Conservation (phyloP, 257 asterid genomes). For the Solanum paucissectum region DNA sequence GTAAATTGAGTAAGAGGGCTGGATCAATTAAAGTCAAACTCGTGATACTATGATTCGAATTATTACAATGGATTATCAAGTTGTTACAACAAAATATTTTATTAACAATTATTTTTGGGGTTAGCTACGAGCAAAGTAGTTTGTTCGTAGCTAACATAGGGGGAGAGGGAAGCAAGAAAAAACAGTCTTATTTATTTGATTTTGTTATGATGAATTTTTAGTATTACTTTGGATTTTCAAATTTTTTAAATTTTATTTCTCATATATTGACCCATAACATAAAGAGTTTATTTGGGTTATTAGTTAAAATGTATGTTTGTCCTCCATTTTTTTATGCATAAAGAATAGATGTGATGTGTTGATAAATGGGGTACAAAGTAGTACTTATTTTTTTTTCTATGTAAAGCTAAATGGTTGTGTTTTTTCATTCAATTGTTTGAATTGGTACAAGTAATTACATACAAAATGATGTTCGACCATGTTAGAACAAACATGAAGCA, state of each 20-base stretch:
- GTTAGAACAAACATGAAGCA: neutral
- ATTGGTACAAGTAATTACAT: too few species aligned
- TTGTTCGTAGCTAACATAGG: neutral
- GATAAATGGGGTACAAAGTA: neutral
- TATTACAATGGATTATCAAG: neutral
- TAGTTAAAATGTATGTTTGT: neutral
- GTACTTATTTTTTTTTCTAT: neutral
- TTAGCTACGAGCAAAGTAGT: neutral
- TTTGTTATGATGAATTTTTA: neutral
- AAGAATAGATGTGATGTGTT: neutral
- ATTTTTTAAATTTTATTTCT: neutral
- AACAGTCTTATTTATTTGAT: neutral
- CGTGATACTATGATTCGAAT: neutral
- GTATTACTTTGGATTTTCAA: neutral
- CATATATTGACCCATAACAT: neutral
- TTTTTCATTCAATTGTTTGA: neutral
- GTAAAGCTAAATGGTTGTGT: neutral
- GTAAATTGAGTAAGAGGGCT: neutral
- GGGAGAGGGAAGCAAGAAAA: neutral
- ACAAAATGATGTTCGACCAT: neutral
- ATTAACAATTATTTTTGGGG: slow-evolving; percentile 14
- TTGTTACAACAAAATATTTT: neutral
- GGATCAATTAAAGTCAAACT: neutral
- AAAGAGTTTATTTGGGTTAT: neutral
- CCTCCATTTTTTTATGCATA: neutral